A percentile compares a stretch with the other conserved stretches of the same genome.
Evolutionary conservation across 208 protist genomes (phyloP).

Genomic region (Porcisia hertigi): DNA sequence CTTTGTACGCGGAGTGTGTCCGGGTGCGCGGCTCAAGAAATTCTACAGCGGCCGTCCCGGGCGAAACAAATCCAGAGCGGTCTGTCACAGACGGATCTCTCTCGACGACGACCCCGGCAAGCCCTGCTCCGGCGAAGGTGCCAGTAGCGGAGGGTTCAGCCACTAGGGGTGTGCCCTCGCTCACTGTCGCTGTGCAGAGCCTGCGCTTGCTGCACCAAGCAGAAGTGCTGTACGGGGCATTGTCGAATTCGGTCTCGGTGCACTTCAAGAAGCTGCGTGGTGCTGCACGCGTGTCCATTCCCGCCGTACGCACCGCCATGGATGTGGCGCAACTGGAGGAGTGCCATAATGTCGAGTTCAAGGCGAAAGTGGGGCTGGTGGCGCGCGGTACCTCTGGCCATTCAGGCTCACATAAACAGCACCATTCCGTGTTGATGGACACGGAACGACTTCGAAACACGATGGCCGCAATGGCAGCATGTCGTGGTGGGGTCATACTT

Average conservation of each 20-base stretch:
- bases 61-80: not conserved
- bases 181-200: constrained; percentile 13
- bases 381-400: not conserved
- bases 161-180: not conserved
- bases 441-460: constrained; percentile 80
- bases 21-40: not conserved
- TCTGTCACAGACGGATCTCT: not conserved
- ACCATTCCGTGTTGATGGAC: constrained; percentile 34
- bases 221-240: constrained; percentile 38
- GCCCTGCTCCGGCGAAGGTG: not conserved
- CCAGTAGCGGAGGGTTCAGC: not conserved
- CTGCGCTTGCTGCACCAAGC: constrained; percentile 18
- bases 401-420: not conserved
- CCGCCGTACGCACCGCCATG: constrained; percentile 36
- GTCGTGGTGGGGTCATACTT: constrained; percentile 67
- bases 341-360: constrained; percentile 79
- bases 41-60: not conserved
- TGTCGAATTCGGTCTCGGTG: constrained; percentile 69
- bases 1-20: constrained; percentile 11
- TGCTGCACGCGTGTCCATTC: constrained; percentile 23
- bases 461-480: constrained; percentile 81
- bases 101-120: not conserved
- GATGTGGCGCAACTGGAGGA: constrained; percentile 62
- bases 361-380: constrained; percentile 32
- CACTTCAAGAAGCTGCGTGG: constrained; percentile 62